Base-by-base conservation (phyloP, 805 yeast genomes). In the Candida krabiensis region DNA sequence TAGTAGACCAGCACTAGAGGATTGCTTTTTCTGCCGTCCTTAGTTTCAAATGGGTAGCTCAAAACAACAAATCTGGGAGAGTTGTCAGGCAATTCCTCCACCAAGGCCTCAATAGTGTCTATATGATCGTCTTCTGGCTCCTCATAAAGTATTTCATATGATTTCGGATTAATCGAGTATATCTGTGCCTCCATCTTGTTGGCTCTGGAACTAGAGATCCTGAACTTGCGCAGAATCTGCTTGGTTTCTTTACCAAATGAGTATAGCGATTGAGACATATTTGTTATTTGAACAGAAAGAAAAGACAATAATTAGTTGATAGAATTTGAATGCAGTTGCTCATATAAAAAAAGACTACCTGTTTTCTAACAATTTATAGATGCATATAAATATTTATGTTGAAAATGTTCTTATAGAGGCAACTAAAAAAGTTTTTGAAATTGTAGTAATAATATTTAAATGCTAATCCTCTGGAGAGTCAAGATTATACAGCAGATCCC, bases 1-100 rank as follows among this genome's bases (percentile, higher is more conserved):
- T 90, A 90, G 60, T 88, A 90, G n/a, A 90, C 51, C 57, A 90
- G 61, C 2, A 89, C 86, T 44, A 84, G 71, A 3, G 96, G 96
- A 8, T 77, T 71, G 32, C 79, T 73, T 52, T 75, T 71, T 38
- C 95, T 70, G 0, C 95, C 96, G 52, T 89, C 96, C 22, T 66
- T 58, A 7, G 75, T 61, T 17, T 75, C 76, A 52, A 80, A 62
- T 5, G 96, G 96, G 52, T 87, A 83, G 9, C 95, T 86, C 40
- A 88, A 61, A 5, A 88, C 70, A 5, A 89, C 66, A 55, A 71
- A 89, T 42, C 96, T 66, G 11, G 96, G 96, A 9, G 81, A 63
- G 53, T 80, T 87, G 46, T 85, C 95, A 0, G 96, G 96, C 31
- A 89, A 62, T 41, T 79, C 86, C 37, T 87, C 96, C 5, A 70